Evolutionary conservation across 306 rosid species (phyloP).

Genomic region (Gillenia trifoliata): DNA sequence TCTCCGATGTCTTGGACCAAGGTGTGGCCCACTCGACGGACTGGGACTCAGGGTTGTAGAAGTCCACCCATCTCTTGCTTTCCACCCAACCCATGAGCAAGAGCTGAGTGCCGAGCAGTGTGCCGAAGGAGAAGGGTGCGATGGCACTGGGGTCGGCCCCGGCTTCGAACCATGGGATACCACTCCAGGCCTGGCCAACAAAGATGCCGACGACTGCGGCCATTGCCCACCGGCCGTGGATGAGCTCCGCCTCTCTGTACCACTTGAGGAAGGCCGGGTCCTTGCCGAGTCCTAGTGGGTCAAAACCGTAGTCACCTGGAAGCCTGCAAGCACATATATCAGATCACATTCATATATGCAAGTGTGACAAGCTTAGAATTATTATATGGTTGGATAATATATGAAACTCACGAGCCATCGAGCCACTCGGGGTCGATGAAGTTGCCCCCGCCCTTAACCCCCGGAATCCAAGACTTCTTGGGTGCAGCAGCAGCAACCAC

Average conservation of each 20-base stretch:
- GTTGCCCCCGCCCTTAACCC: slow-evolving; percentile 63
- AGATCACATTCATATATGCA: neutral
- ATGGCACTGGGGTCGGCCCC: slow-evolving; percentile 88
- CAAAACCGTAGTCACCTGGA: slow-evolving; percentile 95
- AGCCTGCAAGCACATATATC: slow-evolving; percentile 45
- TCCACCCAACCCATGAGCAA: slow-evolving; percentile 99
- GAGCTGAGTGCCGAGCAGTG: slow-evolving; percentile 86
- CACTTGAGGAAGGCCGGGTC: slow-evolving; percentile 94
- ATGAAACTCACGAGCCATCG: slow-evolving; percentile 87
- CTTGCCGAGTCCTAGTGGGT: slow-evolving; percentile 87
- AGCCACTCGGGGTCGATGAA: slow-evolving; percentile 94
- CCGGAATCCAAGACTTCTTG: slow-evolving; percentile 83
- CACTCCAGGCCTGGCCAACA: slow-evolving; percentile 98
- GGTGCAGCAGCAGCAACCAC: slow-evolving; percentile 49
- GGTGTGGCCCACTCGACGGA: slow-evolving; percentile 98
- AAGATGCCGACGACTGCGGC: slow-evolving; percentile 88
- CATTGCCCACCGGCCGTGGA: slow-evolving; percentile 99
- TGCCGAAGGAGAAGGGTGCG: slow-evolving; percentile 94
- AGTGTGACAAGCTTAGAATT: neutral
- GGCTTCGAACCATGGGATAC: slow-evolving; percentile 93
- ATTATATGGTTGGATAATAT: neutral
- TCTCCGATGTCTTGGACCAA: slow-evolving; percentile 90
- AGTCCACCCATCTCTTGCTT: slow-evolving; percentile 97
- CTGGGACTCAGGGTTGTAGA: slow-evolving; percentile 95
- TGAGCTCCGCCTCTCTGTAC: slow-evolving; percentile 99